phyloP scores from a whole-genome alignment of 257 asterid species.

The Plectranthus barbatus region DNA sequence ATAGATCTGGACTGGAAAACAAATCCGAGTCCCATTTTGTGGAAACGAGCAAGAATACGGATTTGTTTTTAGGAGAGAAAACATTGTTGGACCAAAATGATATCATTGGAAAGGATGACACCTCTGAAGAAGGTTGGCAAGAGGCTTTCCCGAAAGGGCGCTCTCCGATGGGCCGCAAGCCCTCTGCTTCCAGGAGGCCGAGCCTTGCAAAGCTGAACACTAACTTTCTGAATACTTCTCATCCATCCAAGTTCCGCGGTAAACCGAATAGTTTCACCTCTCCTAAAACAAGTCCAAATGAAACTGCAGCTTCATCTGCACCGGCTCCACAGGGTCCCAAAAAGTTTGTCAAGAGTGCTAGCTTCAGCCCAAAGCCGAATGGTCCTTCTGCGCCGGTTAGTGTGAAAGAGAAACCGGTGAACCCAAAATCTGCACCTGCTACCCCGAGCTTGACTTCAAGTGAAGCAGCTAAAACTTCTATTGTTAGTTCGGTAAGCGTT shows the following conservation, averaged over 20 bases:
- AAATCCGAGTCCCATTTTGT: slow-evolving; percentile 29
- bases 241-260: slow-evolving; percentile 40
- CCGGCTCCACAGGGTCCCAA: slow-evolving; percentile 34
- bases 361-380: slow-evolving; percentile 50
- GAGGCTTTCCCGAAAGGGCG: slow-evolving; percentile 86
- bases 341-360: slow-evolving; percentile 40
- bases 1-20: slow-evolving; percentile 39
- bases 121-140: slow-evolving; percentile 86
- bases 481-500: slow-evolving; percentile 48
- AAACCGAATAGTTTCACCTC: slow-evolving; percentile 45
- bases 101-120: slow-evolving; percentile 34
- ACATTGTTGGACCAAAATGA: slow-evolving; percentile 31
- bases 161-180: slow-evolving; percentile 43
- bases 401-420: slow-evolving; percentile 33
- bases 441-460: slow-evolving; percentile 40
- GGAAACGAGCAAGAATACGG: slow-evolving; percentile 29
- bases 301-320: slow-evolving; percentile 33
- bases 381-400: slow-evolving; percentile 25
- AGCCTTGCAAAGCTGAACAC: slow-evolving; percentile 71
- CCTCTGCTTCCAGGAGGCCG: slow-evolving; percentile 58
- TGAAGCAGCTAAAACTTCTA: slow-evolving; percentile 45
- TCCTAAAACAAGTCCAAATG: slow-evolving; percentile 42
- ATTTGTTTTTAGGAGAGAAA: slow-evolving; percentile 19
- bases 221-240: slow-evolving; percentile 47
- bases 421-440: slow-evolving; percentile 46